A percentile compares a stretch with the other conserved stretches of the same genome.
phyloP scores from a whole-genome alignment of 305 asterid genomes.

The Andrographis paniculata region DNA sequence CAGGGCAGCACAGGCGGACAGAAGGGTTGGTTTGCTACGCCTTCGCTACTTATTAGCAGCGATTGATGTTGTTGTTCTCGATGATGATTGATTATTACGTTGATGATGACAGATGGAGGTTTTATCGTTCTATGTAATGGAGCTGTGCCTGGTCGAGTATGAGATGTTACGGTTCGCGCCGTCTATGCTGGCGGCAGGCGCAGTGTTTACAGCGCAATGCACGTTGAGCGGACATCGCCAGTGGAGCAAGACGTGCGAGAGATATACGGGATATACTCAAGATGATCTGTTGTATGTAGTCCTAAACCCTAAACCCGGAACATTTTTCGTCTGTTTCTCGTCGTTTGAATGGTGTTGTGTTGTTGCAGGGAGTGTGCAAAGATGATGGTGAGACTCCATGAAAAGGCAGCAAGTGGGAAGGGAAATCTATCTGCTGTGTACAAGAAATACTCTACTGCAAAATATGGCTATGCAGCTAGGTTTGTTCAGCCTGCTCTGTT shows the following conservation, averaged over 20 bases:
- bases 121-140: conserved; percentile 54
- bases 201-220: conserved; percentile 52
- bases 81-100: too few species aligned
- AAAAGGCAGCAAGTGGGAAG: conserved; percentile 53
- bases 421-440: conserved; percentile 64
- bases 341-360: neutral
- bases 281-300: conserved; percentile 30
- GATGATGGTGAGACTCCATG: conserved; percentile 59
- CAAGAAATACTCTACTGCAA: conserved; percentile 57
- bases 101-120: conserved; percentile 80
- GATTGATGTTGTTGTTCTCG: too few species aligned
- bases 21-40: conserved; percentile 33
- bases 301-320: neutral
- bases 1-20: conserved; percentile 70
- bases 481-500: conserved; percentile 49
- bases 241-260: conserved; percentile 59
- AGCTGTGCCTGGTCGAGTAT: conserved; percentile 66
- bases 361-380: conserved; percentile 62
- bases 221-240: conserved; percentile 30
- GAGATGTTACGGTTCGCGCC: conserved; percentile 75
- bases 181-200: conserved; percentile 68
- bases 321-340: neutral
- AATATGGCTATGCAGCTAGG: conserved; percentile 61
- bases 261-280: conserved; percentile 42
- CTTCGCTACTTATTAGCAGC: neutral